Conservation (phyloP, 73 alveolate species). For the Blepharisma stoltei region DNA sequence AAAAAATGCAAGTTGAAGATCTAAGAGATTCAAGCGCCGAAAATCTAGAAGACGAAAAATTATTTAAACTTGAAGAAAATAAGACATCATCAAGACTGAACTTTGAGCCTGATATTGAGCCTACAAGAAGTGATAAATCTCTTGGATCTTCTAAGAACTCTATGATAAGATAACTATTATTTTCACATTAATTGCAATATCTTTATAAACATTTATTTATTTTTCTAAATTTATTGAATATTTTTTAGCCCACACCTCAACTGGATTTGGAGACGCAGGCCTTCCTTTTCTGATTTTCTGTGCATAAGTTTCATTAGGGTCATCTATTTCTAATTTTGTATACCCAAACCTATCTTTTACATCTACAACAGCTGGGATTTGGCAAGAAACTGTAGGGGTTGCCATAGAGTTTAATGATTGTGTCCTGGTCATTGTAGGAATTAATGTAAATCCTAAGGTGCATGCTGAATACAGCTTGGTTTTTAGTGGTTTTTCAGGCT, state of each 20-base stretch:
- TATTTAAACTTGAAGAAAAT: no score
- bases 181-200: no score
- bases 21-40: no score
- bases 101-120: no score
- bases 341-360: not conserved
- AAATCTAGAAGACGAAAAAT: no score
- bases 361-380: not conserved
- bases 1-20: no score
- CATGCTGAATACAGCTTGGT: not conserved
- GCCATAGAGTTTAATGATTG: not conserved
- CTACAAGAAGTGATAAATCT: no score
- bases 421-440: not conserved
- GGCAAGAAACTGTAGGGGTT: not conserved
- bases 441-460: not conserved
- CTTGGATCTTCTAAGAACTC: no score
- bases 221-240: not conserved
- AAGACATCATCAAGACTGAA: no score
- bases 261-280: conserved; percentile 32
- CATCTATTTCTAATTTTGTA: not conserved
- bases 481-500: not conserved
- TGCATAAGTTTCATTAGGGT: conserved; percentile 9
- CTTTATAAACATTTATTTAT: no score
- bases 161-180: no score
- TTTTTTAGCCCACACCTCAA: conserved; percentile 30
- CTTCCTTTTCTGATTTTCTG: conserved; percentile 10